Percentiles rank a stretch among this genome's conserved stretches.
phyloP scores from a whole-genome alignment of 106 monocot genomes.

The Triglochin maritima region DNA sequence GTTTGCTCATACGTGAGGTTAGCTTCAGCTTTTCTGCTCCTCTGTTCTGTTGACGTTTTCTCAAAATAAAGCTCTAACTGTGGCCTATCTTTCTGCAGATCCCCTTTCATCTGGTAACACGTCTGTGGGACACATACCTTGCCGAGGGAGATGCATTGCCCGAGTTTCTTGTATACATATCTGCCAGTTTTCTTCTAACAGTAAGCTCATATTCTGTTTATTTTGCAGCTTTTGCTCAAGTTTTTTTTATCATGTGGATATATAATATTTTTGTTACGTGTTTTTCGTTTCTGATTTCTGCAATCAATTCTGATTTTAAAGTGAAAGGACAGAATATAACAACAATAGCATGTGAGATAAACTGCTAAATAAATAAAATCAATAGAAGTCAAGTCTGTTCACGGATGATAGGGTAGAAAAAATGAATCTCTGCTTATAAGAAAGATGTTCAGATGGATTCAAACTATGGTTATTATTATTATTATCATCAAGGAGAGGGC shows the following conservation, averaged over 20 bases:
- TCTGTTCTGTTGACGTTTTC: background rate
- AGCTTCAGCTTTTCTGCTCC: background rate
- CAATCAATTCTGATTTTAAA: too few relatives aligned
- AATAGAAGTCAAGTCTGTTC: too few relatives aligned
- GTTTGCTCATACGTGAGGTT: slow-evolving; percentile 97
- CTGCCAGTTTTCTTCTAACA: slow-evolving; percentile 89
- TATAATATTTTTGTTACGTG: too few relatives aligned
- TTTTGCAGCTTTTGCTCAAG: background rate
- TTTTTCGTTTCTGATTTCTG: too few relatives aligned
- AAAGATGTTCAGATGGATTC: too few relatives aligned
- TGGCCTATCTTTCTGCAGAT: slow-evolving; percentile 35
- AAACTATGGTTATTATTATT: too few relatives aligned
- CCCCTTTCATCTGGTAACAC: slow-evolving; percentile 86
- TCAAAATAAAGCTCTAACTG: background rate
- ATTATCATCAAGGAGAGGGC: too few relatives aligned
- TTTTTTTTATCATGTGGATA: background rate
- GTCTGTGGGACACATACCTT: slow-evolving; percentile 96
- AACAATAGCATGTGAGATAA: too few relatives aligned
- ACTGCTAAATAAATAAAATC: too few relatives aligned
- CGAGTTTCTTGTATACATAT: slow-evolving; percentile 97
- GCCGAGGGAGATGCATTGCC: slow-evolving; percentile 96
- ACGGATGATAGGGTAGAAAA: too few relatives aligned
- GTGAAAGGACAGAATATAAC: too few relatives aligned
- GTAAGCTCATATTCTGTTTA: slow-evolving; percentile 26
- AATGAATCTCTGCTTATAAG: too few relatives aligned